Evolutionary conservation across 169 alveolate species (phyloP).

Genomic region (Eimeria praecox): DNA sequence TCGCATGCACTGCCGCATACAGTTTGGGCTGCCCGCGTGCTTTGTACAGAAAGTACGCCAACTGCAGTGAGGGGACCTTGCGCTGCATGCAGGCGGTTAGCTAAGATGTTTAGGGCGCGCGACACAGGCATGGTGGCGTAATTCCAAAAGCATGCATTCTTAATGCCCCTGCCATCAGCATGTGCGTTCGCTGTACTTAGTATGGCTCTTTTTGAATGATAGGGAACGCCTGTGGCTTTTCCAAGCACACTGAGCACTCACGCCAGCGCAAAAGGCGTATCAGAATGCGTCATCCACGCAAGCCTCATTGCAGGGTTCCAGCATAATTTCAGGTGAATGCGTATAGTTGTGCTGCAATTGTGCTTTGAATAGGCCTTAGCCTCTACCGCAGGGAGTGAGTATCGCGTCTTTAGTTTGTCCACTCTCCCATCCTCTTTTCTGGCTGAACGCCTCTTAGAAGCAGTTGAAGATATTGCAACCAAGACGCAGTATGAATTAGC

Average conservation of each 20-base stretch:
- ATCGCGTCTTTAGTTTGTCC: neutral
- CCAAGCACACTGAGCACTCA: neutral
- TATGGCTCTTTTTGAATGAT: neutral
- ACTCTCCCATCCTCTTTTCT: neutral
- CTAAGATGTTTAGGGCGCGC: neutral
- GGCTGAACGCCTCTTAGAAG: neutral
- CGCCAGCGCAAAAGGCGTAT: neutral
- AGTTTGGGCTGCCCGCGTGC: neutral
- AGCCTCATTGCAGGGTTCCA: neutral
- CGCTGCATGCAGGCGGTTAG: neutral
- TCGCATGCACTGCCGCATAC: too few species aligned
- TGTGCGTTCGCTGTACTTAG: neutral
- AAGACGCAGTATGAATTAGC: neutral
- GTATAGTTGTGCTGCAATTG: neutral
- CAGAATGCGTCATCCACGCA: neutral
- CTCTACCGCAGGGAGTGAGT: neutral
- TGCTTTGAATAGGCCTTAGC: neutral
- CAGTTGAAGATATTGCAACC: neutral
- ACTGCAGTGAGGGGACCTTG: too few species aligned
- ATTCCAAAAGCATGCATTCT: neutral
- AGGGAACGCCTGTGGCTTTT: neutral
- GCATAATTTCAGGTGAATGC: neutral
- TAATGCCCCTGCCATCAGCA: neutral
- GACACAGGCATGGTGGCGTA: neutral
- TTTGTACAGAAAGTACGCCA: slow-evolving; percentile 10